Base-by-base conservation (phyloP, 2,329 filamentous ascomycete species). In the Aspergillus pseudoterreus region DNA sequence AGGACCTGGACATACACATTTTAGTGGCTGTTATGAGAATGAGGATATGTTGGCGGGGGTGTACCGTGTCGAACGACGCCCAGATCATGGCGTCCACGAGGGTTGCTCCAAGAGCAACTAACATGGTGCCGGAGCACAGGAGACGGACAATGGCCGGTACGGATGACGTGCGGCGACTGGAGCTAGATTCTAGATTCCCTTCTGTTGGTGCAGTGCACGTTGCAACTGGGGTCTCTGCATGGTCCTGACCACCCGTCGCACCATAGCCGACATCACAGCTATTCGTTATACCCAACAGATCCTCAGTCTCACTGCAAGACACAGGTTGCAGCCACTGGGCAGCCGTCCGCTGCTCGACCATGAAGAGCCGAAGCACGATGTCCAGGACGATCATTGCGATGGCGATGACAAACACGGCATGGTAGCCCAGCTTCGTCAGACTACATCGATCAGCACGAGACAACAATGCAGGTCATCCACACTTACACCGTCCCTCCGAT, bases 401-500 rank as follows among this genome's bases (percentile, higher is more conserved):
- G 1, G 68, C 65, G 32, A 69, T 55, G 3, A 56, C 53, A 50
- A 68, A 70, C 4, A 68, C 63, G 1, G 63, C 61, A 57, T 70
- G 57, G 47, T 66, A 65, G 15, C 64, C 61, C 10, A 60, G 56
- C 43, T 56, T 54, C 21, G 58, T 60, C 32, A 64, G 59, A 1
- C 65, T 64, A 32, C 10, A 30, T 15, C 22, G 35, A 11, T 45
- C 14, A 45, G 27, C 27, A 30, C 8, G 24, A 30, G 8, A 30
- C 27, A 9, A 8, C 27, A 11, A 30, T 2, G 11, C 10, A 11
- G 8, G 10, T 30, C 4, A 8, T 30, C 27, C 27, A 43, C 22
- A 59, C 63, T 56, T 83, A 86, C 6, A 86, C 66, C 1, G 83
- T 57, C 0, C 84, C 84, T 4, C 83, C 83, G 4, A 83, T 63